These are phyloP conservation scores for Penicillium sp. DNA, from an alignment of 2,329 filamentous ascomycete species.

Conservation along the genomic window DNA sequence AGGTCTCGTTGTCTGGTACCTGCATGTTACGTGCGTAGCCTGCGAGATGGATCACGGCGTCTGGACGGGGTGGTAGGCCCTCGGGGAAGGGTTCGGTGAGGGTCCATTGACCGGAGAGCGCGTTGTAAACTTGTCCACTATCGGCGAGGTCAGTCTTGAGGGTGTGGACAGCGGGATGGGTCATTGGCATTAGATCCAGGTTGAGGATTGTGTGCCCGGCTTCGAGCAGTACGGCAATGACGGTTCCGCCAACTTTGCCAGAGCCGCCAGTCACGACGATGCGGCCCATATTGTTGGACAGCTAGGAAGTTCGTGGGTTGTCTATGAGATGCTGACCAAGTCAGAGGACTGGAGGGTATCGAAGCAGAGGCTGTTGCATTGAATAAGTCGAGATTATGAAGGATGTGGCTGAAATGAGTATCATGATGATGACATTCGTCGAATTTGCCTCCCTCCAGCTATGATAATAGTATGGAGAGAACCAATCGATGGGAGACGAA, in stretches of 20 bases:
- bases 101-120: slow-evolving; percentile 62
- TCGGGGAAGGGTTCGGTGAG: slow-evolving; percentile 49
- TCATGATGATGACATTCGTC: slow-evolving; percentile 32
- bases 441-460: slow-evolving; percentile 10
- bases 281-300: slow-evolving; percentile 50
- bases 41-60: slow-evolving; percentile 67
- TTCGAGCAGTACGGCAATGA: slow-evolving; percentile 58
- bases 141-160: slow-evolving; percentile 64
- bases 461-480: background rate
- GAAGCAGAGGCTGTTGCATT: background rate
- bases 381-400: background rate
- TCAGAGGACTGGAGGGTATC: too few relatives aligned
- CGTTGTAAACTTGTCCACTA: slow-evolving; percentile 63
- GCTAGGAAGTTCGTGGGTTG: background rate
- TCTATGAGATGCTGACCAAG: background rate
- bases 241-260: slow-evolving; percentile 61
- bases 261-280: slow-evolving; percentile 63
- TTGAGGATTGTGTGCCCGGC: slow-evolving; percentile 62
- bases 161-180: slow-evolving; percentile 54
- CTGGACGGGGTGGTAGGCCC: slow-evolving; percentile 54
- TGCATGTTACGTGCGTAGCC: slow-evolving; percentile 66
- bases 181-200: slow-evolving; percentile 58
- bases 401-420: slow-evolving; percentile 19
- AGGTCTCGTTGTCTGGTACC: slow-evolving; percentile 66
- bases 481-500: background rate